These are phyloP conservation scores for Logfia minima DNA, from an alignment of 129 eudicot genomes.

Conservation along the genomic window DNA sequence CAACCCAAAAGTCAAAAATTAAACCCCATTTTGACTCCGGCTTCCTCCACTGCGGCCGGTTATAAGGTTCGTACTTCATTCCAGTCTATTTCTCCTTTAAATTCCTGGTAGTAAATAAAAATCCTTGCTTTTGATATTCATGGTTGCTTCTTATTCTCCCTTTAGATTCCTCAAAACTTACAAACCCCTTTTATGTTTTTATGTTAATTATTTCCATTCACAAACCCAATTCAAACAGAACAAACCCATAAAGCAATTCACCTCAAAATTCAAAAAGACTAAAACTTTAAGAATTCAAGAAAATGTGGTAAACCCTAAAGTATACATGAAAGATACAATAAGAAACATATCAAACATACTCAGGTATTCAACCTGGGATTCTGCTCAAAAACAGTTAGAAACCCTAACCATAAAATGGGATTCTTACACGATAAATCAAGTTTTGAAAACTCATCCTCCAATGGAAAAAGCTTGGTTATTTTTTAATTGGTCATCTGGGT, in stretches of 20 bases:
- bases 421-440: constrained; percentile 82
- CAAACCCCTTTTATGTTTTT: constrained; percentile 24
- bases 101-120: background rate
- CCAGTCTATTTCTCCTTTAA: background rate
- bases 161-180: constrained; percentile 30
- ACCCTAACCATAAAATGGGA: constrained; percentile 68
- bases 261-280: constrained; percentile 30
- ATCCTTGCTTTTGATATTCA: constrained; percentile 16
- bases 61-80: too few relatives aligned
- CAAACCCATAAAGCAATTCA: constrained; percentile 27
- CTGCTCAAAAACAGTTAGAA: constrained; percentile 63
- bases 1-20: too few relatives aligned
- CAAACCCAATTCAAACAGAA: constrained; percentile 16
- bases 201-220: constrained; percentile 26
- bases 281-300: constrained; percentile 30
- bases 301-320: constrained; percentile 38
- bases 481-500: constrained; percentile 72
- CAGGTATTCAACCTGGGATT: constrained; percentile 73
- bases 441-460: constrained; percentile 89
- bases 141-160: constrained; percentile 38
- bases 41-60: background rate
- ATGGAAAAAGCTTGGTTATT: constrained; percentile 91
- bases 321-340: constrained; percentile 58
- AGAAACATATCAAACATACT: constrained; percentile 54
- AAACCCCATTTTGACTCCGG: background rate